These are phyloP conservation scores for Umbelopsis ramanniana DNA, from an alignment of 192 early-diverging fungal species.

Conservation along the genomic window DNA sequence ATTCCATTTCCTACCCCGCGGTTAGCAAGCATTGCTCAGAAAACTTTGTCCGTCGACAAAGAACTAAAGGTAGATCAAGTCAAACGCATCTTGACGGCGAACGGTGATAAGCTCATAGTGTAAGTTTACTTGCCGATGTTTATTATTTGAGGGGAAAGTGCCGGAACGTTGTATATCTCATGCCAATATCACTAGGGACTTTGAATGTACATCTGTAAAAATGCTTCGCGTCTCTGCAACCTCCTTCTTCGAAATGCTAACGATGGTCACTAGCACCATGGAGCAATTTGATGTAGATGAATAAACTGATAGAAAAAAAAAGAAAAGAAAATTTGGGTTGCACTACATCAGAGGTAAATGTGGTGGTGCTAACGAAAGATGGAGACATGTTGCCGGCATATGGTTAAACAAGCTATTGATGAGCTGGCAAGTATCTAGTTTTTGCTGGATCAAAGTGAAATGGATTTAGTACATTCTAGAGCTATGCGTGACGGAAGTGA, in stretches of 20 bases:
- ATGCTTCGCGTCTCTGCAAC: conserved; percentile 54
- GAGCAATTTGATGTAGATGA: conserved; percentile 37
- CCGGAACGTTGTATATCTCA: too few relatives aligned
- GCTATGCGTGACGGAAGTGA: too few relatives aligned
- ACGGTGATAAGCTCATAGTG: conserved; percentile 41
- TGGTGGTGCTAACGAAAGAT: too few relatives aligned
- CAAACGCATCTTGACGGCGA: conserved; percentile 30
- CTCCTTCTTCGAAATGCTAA: conserved; percentile 55
- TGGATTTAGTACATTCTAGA: too few relatives aligned
- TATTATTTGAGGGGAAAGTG: too few relatives aligned
- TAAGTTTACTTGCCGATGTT: conserved; percentile 26
- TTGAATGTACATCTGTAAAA: conserved; percentile 39
- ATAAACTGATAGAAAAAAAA: neutral
- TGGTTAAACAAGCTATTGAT: too few relatives aligned
- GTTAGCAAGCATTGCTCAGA: conserved; percentile 47
- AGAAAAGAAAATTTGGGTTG: too few relatives aligned
- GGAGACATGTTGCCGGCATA: too few relatives aligned
- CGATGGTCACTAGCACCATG: conserved; percentile 53
- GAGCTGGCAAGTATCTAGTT: too few relatives aligned
- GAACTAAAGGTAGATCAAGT: conserved; percentile 51
- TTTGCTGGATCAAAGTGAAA: too few relatives aligned
- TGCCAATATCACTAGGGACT: conserved; percentile 29
- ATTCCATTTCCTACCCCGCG: conserved; percentile 48
- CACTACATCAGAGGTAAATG: too few relatives aligned
- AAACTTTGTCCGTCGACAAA: conserved; percentile 47